phyloP scores from a whole-genome alignment of 192 early-diverging fungal species.

The Podila epigama region DNA sequence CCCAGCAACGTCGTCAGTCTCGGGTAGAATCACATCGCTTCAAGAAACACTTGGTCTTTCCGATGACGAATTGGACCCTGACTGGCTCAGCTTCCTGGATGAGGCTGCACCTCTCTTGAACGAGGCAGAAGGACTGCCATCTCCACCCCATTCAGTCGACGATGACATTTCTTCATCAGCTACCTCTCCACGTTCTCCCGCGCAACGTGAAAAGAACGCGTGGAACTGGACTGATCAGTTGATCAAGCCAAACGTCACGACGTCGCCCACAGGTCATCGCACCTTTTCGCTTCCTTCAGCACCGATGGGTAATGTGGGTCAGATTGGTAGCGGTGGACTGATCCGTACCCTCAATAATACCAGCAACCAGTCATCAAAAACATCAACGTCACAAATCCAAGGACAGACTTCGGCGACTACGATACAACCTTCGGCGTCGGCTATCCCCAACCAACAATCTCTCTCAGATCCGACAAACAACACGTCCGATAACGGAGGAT shows the following conservation, averaged over 20 bases:
- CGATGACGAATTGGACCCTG: slow-evolving; percentile 38
- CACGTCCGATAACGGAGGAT: no score
- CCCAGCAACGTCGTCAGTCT: slow-evolving; percentile 15
- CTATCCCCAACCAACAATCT: neutral
- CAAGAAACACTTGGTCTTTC: neutral
- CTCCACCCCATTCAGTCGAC: slow-evolving; percentile 22
- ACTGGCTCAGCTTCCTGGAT: slow-evolving; percentile 47
- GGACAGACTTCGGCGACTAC: neutral
- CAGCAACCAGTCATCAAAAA: slow-evolving; percentile 4
- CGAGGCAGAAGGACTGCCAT: slow-evolving; percentile 18
- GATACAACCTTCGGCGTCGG: neutral
- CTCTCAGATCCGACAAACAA: neutral
- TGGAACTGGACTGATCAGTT: slow-evolving; percentile 32
- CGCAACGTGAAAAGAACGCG: neutral
- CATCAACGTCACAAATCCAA: neutral
- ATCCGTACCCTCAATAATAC: slow-evolving; percentile 22
- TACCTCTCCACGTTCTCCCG: neutral
- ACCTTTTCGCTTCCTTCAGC: slow-evolving; percentile 3
- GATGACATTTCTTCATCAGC: neutral
- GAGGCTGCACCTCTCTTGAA: slow-evolving; percentile 38
- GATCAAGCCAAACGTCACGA: slow-evolving; percentile 5
- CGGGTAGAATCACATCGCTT: neutral
- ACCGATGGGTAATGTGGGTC: slow-evolving; percentile 9
- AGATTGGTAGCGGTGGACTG: slow-evolving; percentile 15
- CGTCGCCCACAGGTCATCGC: slow-evolving; percentile 5